Evolutionary conservation across 345 rosid species (phyloP).

Genomic region (Gossypium anomalum): DNA sequence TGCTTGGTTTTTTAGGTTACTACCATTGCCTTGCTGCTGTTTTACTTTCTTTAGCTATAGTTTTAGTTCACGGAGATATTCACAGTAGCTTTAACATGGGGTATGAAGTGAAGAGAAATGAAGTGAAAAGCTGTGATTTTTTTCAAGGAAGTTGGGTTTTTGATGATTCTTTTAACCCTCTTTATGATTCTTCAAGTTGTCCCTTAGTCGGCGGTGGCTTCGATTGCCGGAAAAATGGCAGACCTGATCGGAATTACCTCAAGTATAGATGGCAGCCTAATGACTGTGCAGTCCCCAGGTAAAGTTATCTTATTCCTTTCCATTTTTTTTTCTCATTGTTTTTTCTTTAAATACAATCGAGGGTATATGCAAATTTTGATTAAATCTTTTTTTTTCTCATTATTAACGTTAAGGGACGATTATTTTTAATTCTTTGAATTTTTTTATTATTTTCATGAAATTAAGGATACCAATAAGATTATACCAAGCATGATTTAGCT

Average conservation of each 20-base stretch:
- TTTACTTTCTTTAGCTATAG: neutral
- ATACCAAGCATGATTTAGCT: neutral
- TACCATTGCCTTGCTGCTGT: neutral
- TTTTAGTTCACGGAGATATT: conserved; percentile 6
- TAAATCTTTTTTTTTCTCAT: neutral
- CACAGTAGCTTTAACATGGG: neutral
- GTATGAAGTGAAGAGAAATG: neutral
- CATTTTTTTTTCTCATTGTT: no score
- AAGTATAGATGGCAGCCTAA: conserved; percentile 52
- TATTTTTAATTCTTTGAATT: neutral
- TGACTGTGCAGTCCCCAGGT: conserved; percentile 44
- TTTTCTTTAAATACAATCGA: neutral
- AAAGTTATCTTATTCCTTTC: neutral
- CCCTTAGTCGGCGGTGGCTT: conserved; percentile 45
- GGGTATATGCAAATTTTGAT: neutral
- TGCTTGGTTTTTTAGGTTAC: neutral
- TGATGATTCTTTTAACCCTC: conserved; percentile 2
- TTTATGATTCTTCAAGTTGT: conserved; percentile 25
- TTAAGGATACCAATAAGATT: neutral
- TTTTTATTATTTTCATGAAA: neutral
- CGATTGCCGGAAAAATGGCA: conserved; percentile 39
- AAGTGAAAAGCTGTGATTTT: neutral
- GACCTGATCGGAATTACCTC: conserved; percentile 40
- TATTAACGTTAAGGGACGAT: neutral
- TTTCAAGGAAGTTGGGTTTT: conserved; percentile 17